Percentiles rank a stretch among this genome's conserved stretches.
phyloP scores from a whole-genome alignment of 352 stramenopile genomes.

The Globisporangium recalcitrans region DNA sequence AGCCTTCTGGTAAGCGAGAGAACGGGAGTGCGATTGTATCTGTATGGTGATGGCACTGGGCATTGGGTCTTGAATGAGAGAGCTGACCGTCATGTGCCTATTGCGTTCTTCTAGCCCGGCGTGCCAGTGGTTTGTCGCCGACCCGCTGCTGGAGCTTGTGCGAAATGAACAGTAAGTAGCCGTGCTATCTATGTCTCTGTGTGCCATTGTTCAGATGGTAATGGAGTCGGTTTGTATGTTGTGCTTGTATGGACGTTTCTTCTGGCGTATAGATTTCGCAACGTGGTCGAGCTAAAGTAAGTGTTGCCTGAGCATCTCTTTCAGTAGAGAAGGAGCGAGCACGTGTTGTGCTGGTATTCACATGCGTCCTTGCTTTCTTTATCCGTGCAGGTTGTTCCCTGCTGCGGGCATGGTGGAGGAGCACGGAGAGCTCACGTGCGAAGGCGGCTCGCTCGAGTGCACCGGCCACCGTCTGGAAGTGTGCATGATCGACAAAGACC shows the following conservation, averaged over 20 bases:
- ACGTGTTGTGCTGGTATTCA: not conserved
- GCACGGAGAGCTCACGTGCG: conserved; percentile 52
- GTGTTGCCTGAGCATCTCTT: conserved; percentile 8
- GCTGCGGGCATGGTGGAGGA: conserved; percentile 67
- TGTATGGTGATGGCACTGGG: not conserved
- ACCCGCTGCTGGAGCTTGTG: conserved; percentile 68
- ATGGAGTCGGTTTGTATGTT: not conserved
- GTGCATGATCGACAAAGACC: conserved; percentile 72
- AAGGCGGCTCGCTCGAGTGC: conserved; percentile 63
- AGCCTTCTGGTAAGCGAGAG: conserved; percentile 50
- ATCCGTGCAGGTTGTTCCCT: conserved; percentile 45
- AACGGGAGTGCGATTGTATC: not conserved
- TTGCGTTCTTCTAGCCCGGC: conserved; percentile 35
- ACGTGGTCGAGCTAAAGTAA: conserved; percentile 65
- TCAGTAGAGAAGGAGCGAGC: not conserved
- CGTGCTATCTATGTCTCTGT: not conserved
- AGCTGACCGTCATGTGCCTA: not conserved
- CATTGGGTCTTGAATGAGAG: not conserved
- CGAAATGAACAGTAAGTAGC: conserved; percentile 45
- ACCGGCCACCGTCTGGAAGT: conserved; percentile 64
- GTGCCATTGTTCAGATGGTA: not conserved
- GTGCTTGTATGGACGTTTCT: not conserved
- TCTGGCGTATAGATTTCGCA: conserved; percentile 47
- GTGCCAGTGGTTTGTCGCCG: conserved; percentile 77
- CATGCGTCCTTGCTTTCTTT: not conserved